These are phyloP conservation scores for Leavenworthia alabamica DNA, from an alignment of 345 rosid species.

Conservation along the genomic window DNA sequence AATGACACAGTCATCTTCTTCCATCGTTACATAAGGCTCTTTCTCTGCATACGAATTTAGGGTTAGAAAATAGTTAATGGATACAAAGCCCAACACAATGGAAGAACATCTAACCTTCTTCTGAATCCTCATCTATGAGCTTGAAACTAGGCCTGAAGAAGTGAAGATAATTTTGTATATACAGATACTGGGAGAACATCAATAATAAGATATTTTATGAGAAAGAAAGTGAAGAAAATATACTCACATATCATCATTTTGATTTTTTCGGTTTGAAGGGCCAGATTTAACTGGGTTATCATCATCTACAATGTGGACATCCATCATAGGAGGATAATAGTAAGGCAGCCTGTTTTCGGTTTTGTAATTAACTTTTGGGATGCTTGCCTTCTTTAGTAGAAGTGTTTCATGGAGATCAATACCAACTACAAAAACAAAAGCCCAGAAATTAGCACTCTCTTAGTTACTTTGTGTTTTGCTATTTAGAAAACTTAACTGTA, in stretches of 20 bases:
- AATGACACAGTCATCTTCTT: constrained; percentile 45
- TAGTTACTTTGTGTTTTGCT: not conserved
- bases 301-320: constrained; percentile 35
- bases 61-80: constrained; percentile 13
- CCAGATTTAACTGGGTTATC: constrained; percentile 31
- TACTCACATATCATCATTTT: constrained; percentile 18
- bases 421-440: constrained; percentile 50
- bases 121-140: constrained; percentile 77
- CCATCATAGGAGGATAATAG: constrained; percentile 36
- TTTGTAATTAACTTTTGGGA: constrained; percentile 22
- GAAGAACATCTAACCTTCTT: constrained; percentile 43
- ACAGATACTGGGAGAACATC: no score
- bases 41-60: constrained; percentile 25
- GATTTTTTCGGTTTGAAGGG: constrained; percentile 17
- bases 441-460: not conserved
- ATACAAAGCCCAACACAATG: not conserved
- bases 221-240: not conserved
- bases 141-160: constrained; percentile 79
- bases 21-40: constrained; percentile 31
- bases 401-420: constrained; percentile 66
- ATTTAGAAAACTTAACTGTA: constrained; percentile 46
- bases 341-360: constrained; percentile 34
- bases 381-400: constrained; percentile 38
- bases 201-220: not conserved
- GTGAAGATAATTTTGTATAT: not conserved